Evolutionary conservation across 2,329 filamentous ascomycete genomes (phyloP), one percentile per base, ranked within the genome.

Genomic region (Cercospora janseana): DNA sequence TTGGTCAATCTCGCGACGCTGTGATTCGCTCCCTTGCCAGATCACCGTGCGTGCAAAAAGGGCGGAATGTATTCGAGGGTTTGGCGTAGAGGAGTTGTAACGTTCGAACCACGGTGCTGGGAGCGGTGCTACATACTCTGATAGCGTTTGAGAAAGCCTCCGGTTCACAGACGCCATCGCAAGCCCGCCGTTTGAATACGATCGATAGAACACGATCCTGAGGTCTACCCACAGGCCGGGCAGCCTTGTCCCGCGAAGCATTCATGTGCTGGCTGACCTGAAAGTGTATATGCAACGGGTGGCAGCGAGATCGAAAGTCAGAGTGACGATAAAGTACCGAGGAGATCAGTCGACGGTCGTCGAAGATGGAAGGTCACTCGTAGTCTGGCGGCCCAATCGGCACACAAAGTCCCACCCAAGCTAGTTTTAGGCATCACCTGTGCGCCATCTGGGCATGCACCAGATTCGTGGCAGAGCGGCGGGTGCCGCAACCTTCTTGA

Each of bases 71-170:
- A n/a, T n/a, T n/a, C n/a, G n/a, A n/a, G n/a, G n/a, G 29, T 15
- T n/a, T 32, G 12, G 12, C 16, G 29, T 4, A n/a, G 5, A 32
- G 12, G n/a, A 3, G 12, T 26, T 31, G 40, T 31, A 28, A 28
- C 24, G 18, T 13, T 28, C 29, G 29, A 32, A 45, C 45, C 45
- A 38, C 28, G 40, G 49, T 27, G 24, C 16, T 24, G 38, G 38
- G 37, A 46, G 29, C 50, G 44, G 48, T 51, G 48, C 48, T 46
- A 42, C 48, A 38, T 42, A 23, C 32, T 28, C 35, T 43, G 42
- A 51, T 51, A 50, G 31, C 26, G 29, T 50, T 50, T 32, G 35
- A 21, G 31, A n/a, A 29, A 38, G 45, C 31, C 31, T 47, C 26
- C 45, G 46, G 49, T 23, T 29, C 40, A 26, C 28, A 15, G 8